Base-by-base conservation (phyloP, 106 monocot genomes). In the Phalaenopsis aphrodite region DNA sequence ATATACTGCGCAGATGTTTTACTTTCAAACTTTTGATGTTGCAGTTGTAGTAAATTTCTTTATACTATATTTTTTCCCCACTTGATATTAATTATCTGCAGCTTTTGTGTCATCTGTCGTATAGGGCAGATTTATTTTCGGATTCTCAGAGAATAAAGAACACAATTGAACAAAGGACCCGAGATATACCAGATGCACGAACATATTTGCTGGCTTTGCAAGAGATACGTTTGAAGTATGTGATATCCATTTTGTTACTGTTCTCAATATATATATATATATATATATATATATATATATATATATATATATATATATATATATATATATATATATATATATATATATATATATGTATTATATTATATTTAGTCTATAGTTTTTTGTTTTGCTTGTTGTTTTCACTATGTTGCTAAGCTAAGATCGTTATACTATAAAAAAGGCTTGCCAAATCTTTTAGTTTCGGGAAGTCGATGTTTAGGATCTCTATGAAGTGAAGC, bases 161-260 rank as follows among this genome's bases (percentile, higher is more conserved):
- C 78, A 94, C 88, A 36, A 94, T 99, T 38, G 72, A 93, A 43
- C 81, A 86, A 30, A 80, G 75, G 23, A 99, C 98, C 5, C 78
- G 85, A 81, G 94, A 79, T 41, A 99, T 94, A 81, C 94, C 92
- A 80, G 98, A 99, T 91, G 92, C 92, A 76, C 82, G 94, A 38
- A 91, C 92, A 81, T 98, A 94, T 68, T 81, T 98, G 75, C 79
- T 92, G 84, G 89, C 87, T 14, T 83, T 98, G 72, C 86, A 94
- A 61, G 90, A 98, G 80, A 92, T 94, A 41, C 87, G 98, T 75
- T 65, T 81, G 76, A 98, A 92, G 98, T 94, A 91, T 76, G 85
- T 68, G 36, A 37, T 68, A 17, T 55, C 18, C 61, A 43, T 56
- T 17, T 81, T 56, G n/a, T 56, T 11, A 80, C 7, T 79, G 6